These are phyloP conservation scores for Plasmodium vivax DNA, from an alignment of 169 alveolate genomes.

Conservation along the genomic window DNA sequence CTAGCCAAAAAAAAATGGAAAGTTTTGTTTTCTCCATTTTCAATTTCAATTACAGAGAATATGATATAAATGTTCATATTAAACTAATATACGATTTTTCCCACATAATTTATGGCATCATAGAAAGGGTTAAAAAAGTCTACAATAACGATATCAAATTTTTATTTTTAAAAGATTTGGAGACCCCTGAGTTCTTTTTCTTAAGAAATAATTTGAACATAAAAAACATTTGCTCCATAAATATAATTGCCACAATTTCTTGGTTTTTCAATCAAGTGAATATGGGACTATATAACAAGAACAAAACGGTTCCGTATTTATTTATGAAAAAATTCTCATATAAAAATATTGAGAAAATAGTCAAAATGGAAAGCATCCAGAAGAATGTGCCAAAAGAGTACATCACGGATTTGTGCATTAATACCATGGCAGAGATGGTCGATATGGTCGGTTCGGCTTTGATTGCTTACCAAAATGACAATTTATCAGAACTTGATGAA, in stretches of 20 bases:
- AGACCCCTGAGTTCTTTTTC: neutral
- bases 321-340: constrained; percentile 30
- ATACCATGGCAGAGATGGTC: neutral
- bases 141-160: constrained; percentile 7
- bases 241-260: constrained; percentile 34
- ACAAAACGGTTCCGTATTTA: neutral
- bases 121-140: neutral
- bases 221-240: constrained; percentile 15
- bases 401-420: neutral
- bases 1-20: neutral
- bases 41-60: neutral
- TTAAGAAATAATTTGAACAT: neutral
- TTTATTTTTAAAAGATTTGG: neutral
- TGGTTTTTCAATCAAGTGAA: constrained; percentile 66
- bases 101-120: neutral
- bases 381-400: neutral
- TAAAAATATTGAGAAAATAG: constrained; percentile 2
- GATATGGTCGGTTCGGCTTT: neutral
- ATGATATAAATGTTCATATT: neutral
- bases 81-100: constrained; percentile 6
- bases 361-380: neutral
- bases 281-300: constrained; percentile 30
- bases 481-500: neutral
- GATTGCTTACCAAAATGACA: neutral
- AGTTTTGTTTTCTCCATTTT: neutral